Evolutionary conservation across 768 basidiomycete species (phyloP).

Genomic region (Artomyces pyxidatus): DNA sequence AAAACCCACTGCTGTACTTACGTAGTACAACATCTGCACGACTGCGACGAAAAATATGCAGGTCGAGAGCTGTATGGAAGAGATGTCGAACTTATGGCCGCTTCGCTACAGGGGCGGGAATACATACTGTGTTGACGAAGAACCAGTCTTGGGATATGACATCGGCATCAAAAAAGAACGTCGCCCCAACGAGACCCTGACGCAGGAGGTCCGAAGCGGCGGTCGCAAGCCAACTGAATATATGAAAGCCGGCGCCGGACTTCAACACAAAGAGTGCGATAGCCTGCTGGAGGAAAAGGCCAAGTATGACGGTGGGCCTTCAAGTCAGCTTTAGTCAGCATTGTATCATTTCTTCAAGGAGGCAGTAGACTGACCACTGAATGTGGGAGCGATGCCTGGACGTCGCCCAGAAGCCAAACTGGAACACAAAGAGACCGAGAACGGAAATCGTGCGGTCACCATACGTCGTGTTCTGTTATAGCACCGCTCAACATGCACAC

Average conservation of each 20-base stretch:
- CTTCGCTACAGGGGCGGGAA: too few relatives aligned
- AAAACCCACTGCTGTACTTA: slow-evolving; percentile 15
- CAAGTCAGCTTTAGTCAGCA: slow-evolving; percentile 2
- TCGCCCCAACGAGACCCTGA: slow-evolving; percentile 60
- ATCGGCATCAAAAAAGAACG: slow-evolving; percentile 74
- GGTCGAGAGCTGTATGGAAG: slow-evolving; percentile 43
- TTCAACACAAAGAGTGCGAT: slow-evolving; percentile 89
- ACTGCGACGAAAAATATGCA: slow-evolving; percentile 95
- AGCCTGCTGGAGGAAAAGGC: slow-evolving; percentile 82
- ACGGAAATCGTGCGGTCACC: slow-evolving; percentile 79
- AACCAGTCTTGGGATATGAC: slow-evolving; percentile 69
- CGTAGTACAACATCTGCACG: slow-evolving; percentile 84
- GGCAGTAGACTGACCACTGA: slow-evolving; percentile 52
- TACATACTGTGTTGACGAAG: slow-evolving; percentile 71
- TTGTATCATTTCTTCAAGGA: too few relatives aligned
- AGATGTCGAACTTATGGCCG: neutral
- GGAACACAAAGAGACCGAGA: slow-evolving; percentile 73
- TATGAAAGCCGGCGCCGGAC: slow-evolving; percentile 67
- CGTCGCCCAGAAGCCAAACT: slow-evolving; percentile 60
- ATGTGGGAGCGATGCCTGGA: slow-evolving; percentile 58
- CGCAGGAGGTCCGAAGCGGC: slow-evolving; percentile 72
- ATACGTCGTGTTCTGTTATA: slow-evolving; percentile 45
- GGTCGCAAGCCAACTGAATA: slow-evolving; percentile 78
- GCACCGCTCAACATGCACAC: neutral
- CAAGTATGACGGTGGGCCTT: slow-evolving; percentile 81